These are phyloP conservation scores for Glycine tomentella DNA, from an alignment of 306 rosid species.

Conservation along the genomic window DNA sequence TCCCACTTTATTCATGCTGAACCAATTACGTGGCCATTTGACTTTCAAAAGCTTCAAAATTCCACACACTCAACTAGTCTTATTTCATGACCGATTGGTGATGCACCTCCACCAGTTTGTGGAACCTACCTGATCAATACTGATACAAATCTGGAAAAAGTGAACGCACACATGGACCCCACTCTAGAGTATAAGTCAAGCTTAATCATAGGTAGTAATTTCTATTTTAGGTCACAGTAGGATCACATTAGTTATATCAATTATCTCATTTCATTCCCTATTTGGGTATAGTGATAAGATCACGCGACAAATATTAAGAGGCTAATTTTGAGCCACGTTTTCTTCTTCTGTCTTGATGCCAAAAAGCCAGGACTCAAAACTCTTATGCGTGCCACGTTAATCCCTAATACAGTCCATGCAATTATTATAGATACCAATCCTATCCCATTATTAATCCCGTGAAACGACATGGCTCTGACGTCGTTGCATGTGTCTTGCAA, in stretches of 20 bases:
- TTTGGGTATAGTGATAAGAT: background rate
- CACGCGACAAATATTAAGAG: background rate
- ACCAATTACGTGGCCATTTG: background rate
- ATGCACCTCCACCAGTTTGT: background rate
- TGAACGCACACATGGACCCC: background rate
- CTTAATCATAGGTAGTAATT: no score
- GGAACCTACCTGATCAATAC: no score
- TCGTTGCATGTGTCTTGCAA: slow-evolving; percentile 18
- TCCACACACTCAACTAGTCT: no score
- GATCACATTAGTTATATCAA: background rate
- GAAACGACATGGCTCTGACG: slow-evolving; percentile 11
- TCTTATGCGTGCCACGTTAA: background rate
- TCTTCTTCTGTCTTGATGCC: background rate
- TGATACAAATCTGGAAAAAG: background rate
- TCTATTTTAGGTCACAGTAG: background rate
- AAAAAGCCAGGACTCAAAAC: background rate
- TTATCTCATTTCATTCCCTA: background rate
- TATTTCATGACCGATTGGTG: background rate
- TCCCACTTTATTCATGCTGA: background rate
- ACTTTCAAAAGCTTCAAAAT: background rate
- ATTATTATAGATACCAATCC: background rate
- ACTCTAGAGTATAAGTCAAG: no score
- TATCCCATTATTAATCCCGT: background rate
- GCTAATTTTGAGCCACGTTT: slow-evolving; percentile 15
- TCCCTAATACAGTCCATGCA: background rate